Conservation (phyloP, 1,284 basidiomycete species). For the Fistulinella cinereoalba region DNA sequence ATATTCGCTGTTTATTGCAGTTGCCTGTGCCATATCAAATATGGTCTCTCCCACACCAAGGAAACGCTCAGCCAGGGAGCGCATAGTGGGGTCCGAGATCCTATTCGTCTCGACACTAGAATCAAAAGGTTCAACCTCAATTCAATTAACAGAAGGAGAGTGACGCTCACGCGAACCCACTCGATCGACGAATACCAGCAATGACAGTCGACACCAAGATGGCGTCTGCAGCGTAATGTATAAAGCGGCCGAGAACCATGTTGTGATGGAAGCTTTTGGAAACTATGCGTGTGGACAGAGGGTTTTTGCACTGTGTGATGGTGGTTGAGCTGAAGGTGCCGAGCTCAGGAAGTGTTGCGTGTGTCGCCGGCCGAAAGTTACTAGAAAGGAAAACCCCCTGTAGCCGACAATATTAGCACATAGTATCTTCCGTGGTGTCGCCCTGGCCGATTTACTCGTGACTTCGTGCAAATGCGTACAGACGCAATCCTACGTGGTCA, state of each 20-base stretch:
- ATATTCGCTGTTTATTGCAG: constrained; percentile 78
- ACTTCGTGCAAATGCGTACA: constrained; percentile 14
- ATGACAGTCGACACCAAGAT: constrained; percentile 85
- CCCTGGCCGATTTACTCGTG: too few species aligned
- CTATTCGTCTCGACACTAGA: constrained; percentile 63
- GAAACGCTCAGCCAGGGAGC: constrained; percentile 77
- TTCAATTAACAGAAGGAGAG: constrained; percentile 3
- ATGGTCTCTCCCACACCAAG: constrained; percentile 85
- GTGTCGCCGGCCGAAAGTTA: constrained; percentile 2
- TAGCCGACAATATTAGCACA: too few species aligned
- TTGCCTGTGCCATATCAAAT: constrained; percentile 79
- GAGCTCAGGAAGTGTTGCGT: not conserved
- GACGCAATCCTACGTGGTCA: constrained; percentile 54
- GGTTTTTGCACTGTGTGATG: not conserved
- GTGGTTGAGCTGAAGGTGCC: not conserved
- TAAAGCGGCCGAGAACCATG: constrained; percentile 79
- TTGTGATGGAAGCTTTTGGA: too few species aligned
- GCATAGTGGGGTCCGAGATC: constrained; percentile 75
- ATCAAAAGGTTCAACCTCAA: constrained; percentile 4
- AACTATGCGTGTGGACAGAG: too few species aligned
- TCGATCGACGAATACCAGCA: constrained; percentile 89
- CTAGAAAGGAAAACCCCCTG: constrained; percentile 23
- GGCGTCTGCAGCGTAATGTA: constrained; percentile 85
- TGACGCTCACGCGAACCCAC: constrained; percentile 78
- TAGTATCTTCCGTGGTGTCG: too few species aligned